Percentiles rank a stretch among this genome's conserved stretches.
phyloP scores from a whole-genome alignment of 805 yeast genomes.

The Sugiyamaella valdiviana region DNA sequence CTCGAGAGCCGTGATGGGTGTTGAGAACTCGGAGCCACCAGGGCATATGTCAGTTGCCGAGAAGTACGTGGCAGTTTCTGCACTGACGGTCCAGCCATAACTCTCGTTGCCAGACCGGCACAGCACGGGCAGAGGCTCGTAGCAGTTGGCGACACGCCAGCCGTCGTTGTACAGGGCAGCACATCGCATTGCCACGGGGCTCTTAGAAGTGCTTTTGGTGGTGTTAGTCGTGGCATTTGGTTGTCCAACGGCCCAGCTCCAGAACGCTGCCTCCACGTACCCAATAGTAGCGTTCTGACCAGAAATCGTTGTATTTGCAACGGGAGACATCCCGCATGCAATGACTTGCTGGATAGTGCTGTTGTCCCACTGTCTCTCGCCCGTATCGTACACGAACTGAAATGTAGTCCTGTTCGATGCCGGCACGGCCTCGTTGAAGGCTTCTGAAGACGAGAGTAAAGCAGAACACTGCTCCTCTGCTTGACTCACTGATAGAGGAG shows the following conservation, averaged over 20 bases:
- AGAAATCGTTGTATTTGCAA: slow-evolving; percentile 36
- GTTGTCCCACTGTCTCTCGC: slow-evolving; percentile 35
- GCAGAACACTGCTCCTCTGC: background rate
- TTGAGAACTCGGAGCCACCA: slow-evolving; percentile 31
- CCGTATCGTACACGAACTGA: slow-evolving; percentile 4
- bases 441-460: background rate
- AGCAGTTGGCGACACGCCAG: slow-evolving; percentile 67
- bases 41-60: slow-evolving; percentile 34
- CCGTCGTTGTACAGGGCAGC: slow-evolving; percentile 41
- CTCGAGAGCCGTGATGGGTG: slow-evolving; percentile 49
- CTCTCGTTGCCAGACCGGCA: slow-evolving; percentile 45
- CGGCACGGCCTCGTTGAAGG: background rate
- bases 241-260: slow-evolving; percentile 71
- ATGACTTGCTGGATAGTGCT: slow-evolving; percentile 36
- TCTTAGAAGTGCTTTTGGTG: slow-evolving; percentile 10
- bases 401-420: background rate
- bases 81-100: slow-evolving; percentile 35
- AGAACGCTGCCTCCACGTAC: slow-evolving; percentile 28
- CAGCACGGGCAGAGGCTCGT: slow-evolving; percentile 42
- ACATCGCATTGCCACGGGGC: slow-evolving; percentile 39
- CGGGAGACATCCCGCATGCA: slow-evolving; percentile 60
- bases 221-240: slow-evolving; percentile 37
- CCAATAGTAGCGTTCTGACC: background rate
- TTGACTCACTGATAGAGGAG: background rate
- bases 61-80: slow-evolving; percentile 31